Percentiles rank a stretch among this genome's conserved stretches.
Conservation (phyloP, 2,329 filamentous ascomycete genomes). For the Ophiostoma montium region DNA sequence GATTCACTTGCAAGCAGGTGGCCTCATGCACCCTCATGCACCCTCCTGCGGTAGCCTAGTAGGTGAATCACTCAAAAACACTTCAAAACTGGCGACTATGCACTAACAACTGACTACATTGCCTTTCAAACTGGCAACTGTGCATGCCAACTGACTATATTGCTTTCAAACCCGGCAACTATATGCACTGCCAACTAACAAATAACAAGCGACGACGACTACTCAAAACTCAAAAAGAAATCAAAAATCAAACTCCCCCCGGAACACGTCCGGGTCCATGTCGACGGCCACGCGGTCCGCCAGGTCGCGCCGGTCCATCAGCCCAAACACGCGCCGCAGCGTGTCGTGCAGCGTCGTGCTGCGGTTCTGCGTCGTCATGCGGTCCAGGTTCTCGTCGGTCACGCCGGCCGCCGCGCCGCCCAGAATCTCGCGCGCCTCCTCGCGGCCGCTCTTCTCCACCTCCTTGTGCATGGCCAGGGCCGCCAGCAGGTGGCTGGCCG, state of each 20-base stretch:
- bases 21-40: too few species aligned
- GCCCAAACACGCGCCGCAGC: constrained; percentile 80
- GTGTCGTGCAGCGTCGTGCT: constrained; percentile 97
- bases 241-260: constrained; percentile 77
- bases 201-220: too few species aligned
- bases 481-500: constrained; percentile 80
- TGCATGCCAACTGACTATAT: too few species aligned
- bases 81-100: too few species aligned
- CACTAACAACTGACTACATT: too few species aligned
- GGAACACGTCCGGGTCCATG: constrained; percentile 82
- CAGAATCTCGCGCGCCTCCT: constrained; percentile 71
- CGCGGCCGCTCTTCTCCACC: constrained; percentile 71
- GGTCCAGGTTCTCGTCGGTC: constrained; percentile 60
- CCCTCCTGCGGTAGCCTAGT: too few species aligned
- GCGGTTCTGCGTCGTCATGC: constrained; percentile 87
- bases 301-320: constrained; percentile 83
- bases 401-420: constrained; percentile 37
- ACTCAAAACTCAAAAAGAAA: not conserved
- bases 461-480: constrained; percentile 92
- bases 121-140: too few species aligned
- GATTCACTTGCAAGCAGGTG: too few species aligned
- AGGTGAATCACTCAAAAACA: too few species aligned
- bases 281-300: constrained; percentile 76
- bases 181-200: too few species aligned
- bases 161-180: too few species aligned